Percentiles rank a stretch among this genome's conserved stretches.
These are phyloP conservation scores for Suillus subluteus DNA, from an alignment of 768 basidiomycete species.

Conservation along the genomic window DNA sequence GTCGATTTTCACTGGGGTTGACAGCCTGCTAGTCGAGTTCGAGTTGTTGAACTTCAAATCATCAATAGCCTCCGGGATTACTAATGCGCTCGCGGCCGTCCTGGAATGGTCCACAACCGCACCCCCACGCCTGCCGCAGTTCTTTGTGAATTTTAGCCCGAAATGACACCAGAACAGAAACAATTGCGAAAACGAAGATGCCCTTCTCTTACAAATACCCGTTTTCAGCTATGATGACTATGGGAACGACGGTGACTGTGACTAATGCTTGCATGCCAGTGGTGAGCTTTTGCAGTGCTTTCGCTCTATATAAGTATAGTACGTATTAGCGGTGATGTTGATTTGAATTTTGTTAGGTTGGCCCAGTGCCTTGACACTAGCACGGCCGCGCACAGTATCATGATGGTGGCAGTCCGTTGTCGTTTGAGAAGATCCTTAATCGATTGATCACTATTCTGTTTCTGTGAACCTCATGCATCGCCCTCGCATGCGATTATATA, in stretches of 20 bases:
- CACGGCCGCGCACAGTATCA: neutral
- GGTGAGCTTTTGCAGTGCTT: neutral
- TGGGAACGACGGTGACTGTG: slow-evolving; percentile 5
- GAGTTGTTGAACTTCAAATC: too few species aligned
- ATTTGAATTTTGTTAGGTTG: neutral
- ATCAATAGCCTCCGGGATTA: too few species aligned
- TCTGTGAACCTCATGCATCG: neutral
- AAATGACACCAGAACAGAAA: neutral
- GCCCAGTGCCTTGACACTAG: neutral
- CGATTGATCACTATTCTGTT: neutral
- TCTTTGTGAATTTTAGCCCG: neutral
- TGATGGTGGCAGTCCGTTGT: neutral
- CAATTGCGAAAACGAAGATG: neutral
- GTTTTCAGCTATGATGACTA: neutral
- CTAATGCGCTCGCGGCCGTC: too few species aligned
- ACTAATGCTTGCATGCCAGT: neutral
- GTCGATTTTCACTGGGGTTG: too few species aligned
- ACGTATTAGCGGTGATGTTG: neutral
- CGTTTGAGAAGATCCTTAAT: neutral
- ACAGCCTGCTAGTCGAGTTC: too few species aligned
- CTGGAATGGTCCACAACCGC: too few species aligned
- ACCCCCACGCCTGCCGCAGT: neutral
- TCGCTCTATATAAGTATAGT: neutral
- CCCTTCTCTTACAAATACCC: slow-evolving; percentile 7
- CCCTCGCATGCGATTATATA: neutral